Conservation (phyloP, 2,329 filamentous ascomycete species). For the Ascochyta fabae region DNA sequence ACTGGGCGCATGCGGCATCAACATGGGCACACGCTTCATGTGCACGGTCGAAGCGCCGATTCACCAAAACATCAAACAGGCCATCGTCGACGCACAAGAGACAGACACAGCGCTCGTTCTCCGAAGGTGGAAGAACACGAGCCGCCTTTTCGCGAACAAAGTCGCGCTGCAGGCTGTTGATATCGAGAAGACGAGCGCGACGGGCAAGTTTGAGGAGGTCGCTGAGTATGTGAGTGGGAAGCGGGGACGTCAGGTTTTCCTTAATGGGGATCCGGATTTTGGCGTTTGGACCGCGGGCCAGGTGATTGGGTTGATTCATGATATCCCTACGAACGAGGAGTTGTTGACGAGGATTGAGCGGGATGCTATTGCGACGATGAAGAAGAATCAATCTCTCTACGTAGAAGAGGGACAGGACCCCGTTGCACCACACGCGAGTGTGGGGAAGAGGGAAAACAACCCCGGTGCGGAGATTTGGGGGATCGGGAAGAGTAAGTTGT, state of each 20-base stretch:
- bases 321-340: constrained; percentile 57
- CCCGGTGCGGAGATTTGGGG: constrained; percentile 51
- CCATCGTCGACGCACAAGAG: constrained; percentile 87
- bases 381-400: constrained; percentile 48
- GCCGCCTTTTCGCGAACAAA: constrained; percentile 87
- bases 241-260: constrained; percentile 87
- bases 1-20: constrained; percentile 90
- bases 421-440: constrained; percentile 29
- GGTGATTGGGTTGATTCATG: constrained; percentile 72
- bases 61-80: constrained; percentile 90
- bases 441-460: constrained; percentile 47
- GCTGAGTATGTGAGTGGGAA: constrained; percentile 88
- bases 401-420: constrained; percentile 31
- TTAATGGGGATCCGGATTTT: constrained; percentile 88
- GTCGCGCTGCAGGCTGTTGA: constrained; percentile 80
- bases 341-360: constrained; percentile 55
- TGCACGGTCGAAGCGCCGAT: constrained; percentile 92
- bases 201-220: constrained; percentile 88
- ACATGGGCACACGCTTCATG: constrained; percentile 99
- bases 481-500: constrained; percentile 54
- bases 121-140: constrained; percentile 91
- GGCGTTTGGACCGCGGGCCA: constrained; percentile 99
- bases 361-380: constrained; percentile 53
- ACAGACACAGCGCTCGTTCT: constrained; percentile 89
- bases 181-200: constrained; percentile 81